A percentile compares a stretch with the other conserved stretches of the same genome.
Conservation (phyloP, 2,329 filamentous ascomycete genomes). For the Pestalotiopsis sp. region DNA sequence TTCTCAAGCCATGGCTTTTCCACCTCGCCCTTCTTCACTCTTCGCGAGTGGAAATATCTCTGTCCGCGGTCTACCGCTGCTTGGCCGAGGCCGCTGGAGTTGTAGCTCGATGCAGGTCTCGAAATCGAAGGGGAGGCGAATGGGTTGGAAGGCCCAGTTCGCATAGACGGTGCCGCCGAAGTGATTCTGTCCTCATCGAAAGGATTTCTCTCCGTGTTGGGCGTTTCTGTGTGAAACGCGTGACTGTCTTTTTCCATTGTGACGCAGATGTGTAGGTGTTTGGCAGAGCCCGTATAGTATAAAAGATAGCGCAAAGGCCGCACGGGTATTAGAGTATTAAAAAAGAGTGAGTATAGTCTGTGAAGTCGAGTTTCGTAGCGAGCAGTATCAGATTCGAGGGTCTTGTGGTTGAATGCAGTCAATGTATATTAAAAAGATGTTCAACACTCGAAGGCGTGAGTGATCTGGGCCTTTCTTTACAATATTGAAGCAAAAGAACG, state of each 20-base stretch:
- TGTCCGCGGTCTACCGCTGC: conserved; percentile 39
- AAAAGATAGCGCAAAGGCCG: neutral
- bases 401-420: neutral
- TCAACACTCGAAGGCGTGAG: neutral
- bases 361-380: neutral
- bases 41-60: conserved; percentile 72
- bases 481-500: neutral
- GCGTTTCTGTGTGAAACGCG: conserved; percentile 35
- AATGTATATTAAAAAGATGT: neutral
- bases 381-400: neutral
- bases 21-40: conserved; percentile 70
- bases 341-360: neutral
- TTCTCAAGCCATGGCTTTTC: conserved; percentile 78
- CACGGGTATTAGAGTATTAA: neutral
- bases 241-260: conserved; percentile 31
- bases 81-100: conserved; percentile 39
- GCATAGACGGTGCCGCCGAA: conserved; percentile 33
- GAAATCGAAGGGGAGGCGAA: conserved; percentile 40
- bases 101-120: conserved; percentile 48
- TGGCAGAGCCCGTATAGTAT: neutral
- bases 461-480: neutral
- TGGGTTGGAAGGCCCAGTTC: conserved; percentile 36
- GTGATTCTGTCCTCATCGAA: conserved; percentile 38
- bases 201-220: conserved; percentile 39
- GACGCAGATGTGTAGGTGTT: conserved; percentile 22